These are phyloP conservation scores for Pyrenochaeta sp. DNA, from an alignment of 2,329 filamentous ascomycete genomes.

Conservation along the genomic window DNA sequence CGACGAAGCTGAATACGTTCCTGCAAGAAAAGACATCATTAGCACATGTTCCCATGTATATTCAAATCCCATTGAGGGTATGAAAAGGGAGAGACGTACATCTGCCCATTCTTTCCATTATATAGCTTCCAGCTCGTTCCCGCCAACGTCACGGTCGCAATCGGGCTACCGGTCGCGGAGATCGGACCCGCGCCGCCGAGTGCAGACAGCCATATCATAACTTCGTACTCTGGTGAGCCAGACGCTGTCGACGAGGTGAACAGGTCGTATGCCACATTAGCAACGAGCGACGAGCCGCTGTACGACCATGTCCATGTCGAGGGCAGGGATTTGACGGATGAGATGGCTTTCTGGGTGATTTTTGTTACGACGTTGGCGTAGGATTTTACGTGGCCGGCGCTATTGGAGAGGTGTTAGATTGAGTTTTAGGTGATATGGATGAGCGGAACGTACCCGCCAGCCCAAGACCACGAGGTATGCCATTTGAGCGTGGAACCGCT, in stretches of 20 bases:
- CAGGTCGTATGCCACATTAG: constrained; percentile 69
- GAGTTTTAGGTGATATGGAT: too few relatives aligned
- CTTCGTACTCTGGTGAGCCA: constrained; percentile 62
- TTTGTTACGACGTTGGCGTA: constrained; percentile 53
- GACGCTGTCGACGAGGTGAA: constrained; percentile 62
- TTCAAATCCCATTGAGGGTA: too few relatives aligned
- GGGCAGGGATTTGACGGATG: constrained; percentile 51
- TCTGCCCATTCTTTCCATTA: constrained; percentile 66
- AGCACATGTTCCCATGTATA: too few relatives aligned
- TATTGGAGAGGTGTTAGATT: constrained; percentile 10
- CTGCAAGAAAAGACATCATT: not conserved
- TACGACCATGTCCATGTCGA: constrained; percentile 60
- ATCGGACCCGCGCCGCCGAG: constrained; percentile 66
- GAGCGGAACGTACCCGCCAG: constrained; percentile 44
- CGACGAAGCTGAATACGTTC: constrained; percentile 68
- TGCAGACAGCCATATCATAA: constrained; percentile 72
- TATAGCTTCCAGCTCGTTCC: constrained; percentile 66
- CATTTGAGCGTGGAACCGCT: constrained; percentile 50
- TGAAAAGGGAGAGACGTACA: constrained; percentile 19
- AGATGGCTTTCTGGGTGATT: constrained; percentile 41
- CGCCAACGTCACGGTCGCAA: constrained; percentile 63
- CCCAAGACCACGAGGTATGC: constrained; percentile 55
- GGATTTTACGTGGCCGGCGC: constrained; percentile 50
- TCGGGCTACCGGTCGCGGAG: constrained; percentile 61
- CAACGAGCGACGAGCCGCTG: constrained; percentile 57